These are phyloP conservation scores for Pseudopithomyces chartarum DNA, from an alignment of 2,329 filamentous ascomycete species.

Conservation along the genomic window DNA sequence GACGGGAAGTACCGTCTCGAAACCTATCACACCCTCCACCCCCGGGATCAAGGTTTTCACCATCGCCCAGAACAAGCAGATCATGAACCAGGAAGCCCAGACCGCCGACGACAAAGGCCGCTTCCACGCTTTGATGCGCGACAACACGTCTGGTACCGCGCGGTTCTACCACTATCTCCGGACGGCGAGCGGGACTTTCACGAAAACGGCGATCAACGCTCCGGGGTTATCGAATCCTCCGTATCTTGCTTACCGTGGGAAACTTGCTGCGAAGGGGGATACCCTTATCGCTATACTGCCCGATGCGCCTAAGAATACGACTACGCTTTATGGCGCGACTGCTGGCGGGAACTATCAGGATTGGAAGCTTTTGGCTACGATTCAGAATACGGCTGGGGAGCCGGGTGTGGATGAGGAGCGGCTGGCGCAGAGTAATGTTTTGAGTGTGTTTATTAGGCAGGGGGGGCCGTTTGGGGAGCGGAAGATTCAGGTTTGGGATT, in stretches of 20 bases:
- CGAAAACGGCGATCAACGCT: slow-evolving; percentile 36
- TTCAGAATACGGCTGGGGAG: slow-evolving; percentile 37
- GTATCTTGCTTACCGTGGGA: slow-evolving; percentile 40
- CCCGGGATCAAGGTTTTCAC: slow-evolving; percentile 51
- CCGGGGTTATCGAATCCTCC: slow-evolving; percentile 35
- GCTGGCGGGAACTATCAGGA: slow-evolving; percentile 30
- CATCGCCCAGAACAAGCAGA: slow-evolving; percentile 53
- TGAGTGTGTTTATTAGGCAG: slow-evolving; percentile 43
- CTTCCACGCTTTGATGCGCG: slow-evolving; percentile 57
- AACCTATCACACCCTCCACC: slow-evolving; percentile 49
- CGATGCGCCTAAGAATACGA: slow-evolving; percentile 33
- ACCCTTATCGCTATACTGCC: slow-evolving; percentile 36
- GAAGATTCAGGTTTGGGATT: slow-evolving; percentile 44
- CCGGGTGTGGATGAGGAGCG: slow-evolving; percentile 39
- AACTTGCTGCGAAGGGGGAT: slow-evolving; percentile 34
- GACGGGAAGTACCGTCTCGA: slow-evolving; percentile 43
- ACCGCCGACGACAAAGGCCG: slow-evolving; percentile 52
- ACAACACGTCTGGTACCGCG: slow-evolving; percentile 38
- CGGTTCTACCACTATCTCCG: slow-evolving; percentile 42
- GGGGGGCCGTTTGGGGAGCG: slow-evolving; percentile 38
- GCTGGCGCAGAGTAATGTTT: slow-evolving; percentile 24
- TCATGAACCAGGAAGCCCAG: slow-evolving; percentile 59
- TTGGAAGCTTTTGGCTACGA: slow-evolving; percentile 38
- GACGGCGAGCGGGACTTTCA: slow-evolving; percentile 31
- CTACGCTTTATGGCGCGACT: slow-evolving; percentile 37